A percentile compares a stretch with the other conserved stretches of the same genome.
These are phyloP conservation scores for Aspergillus nanangensis DNA, from an alignment of 495 filamentous ascomycete species.

Conservation along the genomic window DNA sequence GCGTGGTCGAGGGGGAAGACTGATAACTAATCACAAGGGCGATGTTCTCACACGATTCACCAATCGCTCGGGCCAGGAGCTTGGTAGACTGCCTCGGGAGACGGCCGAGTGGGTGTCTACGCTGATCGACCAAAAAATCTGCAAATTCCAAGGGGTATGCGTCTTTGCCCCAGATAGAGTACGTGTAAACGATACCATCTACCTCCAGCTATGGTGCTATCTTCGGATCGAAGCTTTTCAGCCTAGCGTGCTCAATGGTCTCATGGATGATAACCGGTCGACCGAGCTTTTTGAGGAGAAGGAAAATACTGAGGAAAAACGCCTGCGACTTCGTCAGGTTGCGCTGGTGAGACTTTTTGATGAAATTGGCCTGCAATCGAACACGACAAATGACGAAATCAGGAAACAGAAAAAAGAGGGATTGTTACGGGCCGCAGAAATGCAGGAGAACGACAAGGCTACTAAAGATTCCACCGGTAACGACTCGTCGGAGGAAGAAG, in stretches of 20 bases:
- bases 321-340: conserved; percentile 80
- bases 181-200: conserved; percentile 88
- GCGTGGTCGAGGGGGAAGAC: conserved; percentile 43
- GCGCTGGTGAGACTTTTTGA: conserved; percentile 84
- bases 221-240: conserved; percentile 71
- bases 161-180: conserved; percentile 86
- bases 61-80: conserved; percentile 70
- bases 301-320: conserved; percentile 81
- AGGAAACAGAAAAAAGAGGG: conserved; percentile 76
- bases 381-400: conserved; percentile 65
- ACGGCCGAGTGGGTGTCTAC: conserved; percentile 92
- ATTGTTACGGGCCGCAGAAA: conserved; percentile 80
- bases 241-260: conserved; percentile 48
- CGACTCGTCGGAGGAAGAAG: conserved; percentile 62
- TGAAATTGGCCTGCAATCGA: conserved; percentile 78
- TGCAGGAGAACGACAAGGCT: conserved; percentile 70
- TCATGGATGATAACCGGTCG: conserved; percentile 64
- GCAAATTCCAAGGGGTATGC: conserved; percentile 79
- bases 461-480: conserved; percentile 52
- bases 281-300: conserved; percentile 72
- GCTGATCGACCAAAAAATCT: conserved; percentile 86
- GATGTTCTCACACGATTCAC: conserved; percentile 96
- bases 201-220: conserved; percentile 79
- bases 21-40: conserved; percentile 50
- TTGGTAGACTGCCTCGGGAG: conserved; percentile 87